phyloP scores from a whole-genome alignment of 192 early-diverging fungal genomes.

The Dissophora globulifera region DNA sequence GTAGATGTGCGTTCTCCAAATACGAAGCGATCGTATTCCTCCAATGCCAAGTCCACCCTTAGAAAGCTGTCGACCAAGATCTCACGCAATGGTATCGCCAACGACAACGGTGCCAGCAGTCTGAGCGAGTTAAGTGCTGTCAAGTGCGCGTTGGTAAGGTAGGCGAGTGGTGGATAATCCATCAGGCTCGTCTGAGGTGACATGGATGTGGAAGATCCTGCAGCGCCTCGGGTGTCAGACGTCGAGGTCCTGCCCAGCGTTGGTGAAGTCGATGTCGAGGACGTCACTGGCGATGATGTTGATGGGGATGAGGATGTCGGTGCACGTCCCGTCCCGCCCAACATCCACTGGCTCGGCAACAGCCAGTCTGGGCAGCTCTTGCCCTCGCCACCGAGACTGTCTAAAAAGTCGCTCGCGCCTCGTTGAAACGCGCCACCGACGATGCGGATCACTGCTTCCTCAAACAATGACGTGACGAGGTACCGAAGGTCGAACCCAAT shows the following conservation, averaged over 20 bases:
- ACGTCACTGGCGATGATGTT: slow-evolving; percentile 9
- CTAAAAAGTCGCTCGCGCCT: slow-evolving; percentile 61
- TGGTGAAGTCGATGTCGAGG: slow-evolving; percentile 25
- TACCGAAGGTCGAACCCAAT: slow-evolving; percentile 82
- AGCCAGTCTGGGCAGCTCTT: slow-evolving; percentile 29
- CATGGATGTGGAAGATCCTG: slow-evolving; percentile 33
- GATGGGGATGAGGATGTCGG: slow-evolving; percentile 13
- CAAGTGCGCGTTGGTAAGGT: slow-evolving; percentile 73
- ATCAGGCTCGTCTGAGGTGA: slow-evolving; percentile 65
- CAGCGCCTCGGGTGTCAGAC: background rate
- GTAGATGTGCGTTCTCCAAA: slow-evolving; percentile 36
- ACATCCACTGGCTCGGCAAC: slow-evolving; percentile 60
- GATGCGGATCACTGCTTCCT: slow-evolving; percentile 67
- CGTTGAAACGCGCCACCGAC: slow-evolving; percentile 60
- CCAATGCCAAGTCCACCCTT: slow-evolving; percentile 25
- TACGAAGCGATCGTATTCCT: slow-evolving; percentile 38
- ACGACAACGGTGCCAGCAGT: slow-evolving; percentile 59
- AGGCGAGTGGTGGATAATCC: slow-evolving; percentile 72
- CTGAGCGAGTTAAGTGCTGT: slow-evolving; percentile 74
- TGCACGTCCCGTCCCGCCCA: slow-evolving; percentile 39
- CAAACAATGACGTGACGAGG: slow-evolving; percentile 67
- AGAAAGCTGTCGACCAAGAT: slow-evolving; percentile 39
- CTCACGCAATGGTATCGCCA: slow-evolving; percentile 44
- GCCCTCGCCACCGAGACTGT: slow-evolving; percentile 50
- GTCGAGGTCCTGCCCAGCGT: slow-evolving; percentile 23